These are phyloP conservation scores for Phytophthora pini DNA, from an alignment of 352 stramenopile species.

Conservation along the genomic window DNA sequence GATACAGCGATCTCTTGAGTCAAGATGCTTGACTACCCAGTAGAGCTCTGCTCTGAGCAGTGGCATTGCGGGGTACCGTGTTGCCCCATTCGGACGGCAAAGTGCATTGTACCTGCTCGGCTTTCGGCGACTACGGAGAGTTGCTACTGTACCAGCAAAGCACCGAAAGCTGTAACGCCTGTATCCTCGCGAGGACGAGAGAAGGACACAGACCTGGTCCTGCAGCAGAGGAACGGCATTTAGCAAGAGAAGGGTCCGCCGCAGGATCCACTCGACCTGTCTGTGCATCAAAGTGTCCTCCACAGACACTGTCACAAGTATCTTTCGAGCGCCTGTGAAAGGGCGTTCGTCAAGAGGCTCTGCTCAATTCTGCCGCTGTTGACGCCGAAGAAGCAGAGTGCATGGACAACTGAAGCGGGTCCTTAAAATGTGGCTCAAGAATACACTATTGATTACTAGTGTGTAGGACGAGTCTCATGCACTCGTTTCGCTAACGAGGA, in stretches of 20 bases:
- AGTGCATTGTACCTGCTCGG: background rate
- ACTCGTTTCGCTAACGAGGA: constrained; percentile 3
- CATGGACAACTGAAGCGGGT: too few species aligned
- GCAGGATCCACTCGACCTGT: constrained; percentile 18
- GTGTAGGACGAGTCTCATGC: too few species aligned
- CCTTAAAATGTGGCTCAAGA: too few species aligned
- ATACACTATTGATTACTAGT: too few species aligned
- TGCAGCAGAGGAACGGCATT: constrained; percentile 28
- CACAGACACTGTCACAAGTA: background rate
- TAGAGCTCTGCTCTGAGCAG: background rate
- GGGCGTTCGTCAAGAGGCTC: background rate
- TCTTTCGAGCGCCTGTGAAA: background rate
- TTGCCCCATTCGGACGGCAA: background rate
- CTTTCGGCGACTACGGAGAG: constrained; percentile 19
- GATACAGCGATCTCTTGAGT: background rate
- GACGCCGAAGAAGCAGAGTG: too few species aligned
- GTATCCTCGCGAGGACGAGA: constrained; percentile 22
- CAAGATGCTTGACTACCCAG: too few species aligned
- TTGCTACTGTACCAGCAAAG: background rate
- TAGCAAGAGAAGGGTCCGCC: constrained; percentile 10
- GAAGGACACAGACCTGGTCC: constrained; percentile 22
- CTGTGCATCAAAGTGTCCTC: constrained; percentile 11
- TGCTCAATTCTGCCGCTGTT: background rate
- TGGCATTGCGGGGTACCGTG: too few species aligned
- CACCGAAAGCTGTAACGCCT: constrained; percentile 10